Conservation (phyloP, 2,329 filamentous ascomycete genomes). For the Stachybotrys chlorohalonatus region DNA sequence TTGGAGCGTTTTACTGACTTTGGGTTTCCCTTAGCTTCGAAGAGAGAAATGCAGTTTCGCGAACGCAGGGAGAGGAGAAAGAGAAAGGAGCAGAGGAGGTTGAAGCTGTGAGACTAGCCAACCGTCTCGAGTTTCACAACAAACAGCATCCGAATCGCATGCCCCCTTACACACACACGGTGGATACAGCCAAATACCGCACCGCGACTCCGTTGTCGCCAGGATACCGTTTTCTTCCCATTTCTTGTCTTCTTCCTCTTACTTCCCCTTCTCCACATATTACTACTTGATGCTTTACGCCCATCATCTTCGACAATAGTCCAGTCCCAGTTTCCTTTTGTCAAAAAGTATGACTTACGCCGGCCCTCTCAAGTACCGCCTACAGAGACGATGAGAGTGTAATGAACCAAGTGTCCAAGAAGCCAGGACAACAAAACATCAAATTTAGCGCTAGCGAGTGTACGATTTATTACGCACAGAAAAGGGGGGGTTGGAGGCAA, state of each 20-base stretch:
- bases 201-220: no score
- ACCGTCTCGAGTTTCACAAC: not conserved
- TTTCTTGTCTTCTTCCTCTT: not conserved
- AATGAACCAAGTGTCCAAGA: not conserved
- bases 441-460: not conserved
- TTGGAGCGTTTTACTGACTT: not conserved
- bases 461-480: not conserved
- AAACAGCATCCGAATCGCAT: no score
- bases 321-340: not conserved
- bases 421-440: not conserved
- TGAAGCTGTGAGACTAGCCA: slow-evolving; percentile 19
- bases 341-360: not conserved
- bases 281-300: not conserved
- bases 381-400: not conserved
- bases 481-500: not conserved
- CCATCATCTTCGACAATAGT: not conserved
- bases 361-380: not conserved
- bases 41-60: slow-evolving; percentile 24
- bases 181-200: no score
- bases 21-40: slow-evolving; percentile 15
- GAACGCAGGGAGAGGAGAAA: slow-evolving; percentile 26
- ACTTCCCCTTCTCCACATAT: not conserved
- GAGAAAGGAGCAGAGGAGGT: slow-evolving; percentile 26
- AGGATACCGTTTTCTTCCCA: no score
- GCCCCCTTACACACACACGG: no score